Evolutionary conservation across 176 grass and related monocot genomes (phyloP).

Genomic region (Triticum monococcum): DNA sequence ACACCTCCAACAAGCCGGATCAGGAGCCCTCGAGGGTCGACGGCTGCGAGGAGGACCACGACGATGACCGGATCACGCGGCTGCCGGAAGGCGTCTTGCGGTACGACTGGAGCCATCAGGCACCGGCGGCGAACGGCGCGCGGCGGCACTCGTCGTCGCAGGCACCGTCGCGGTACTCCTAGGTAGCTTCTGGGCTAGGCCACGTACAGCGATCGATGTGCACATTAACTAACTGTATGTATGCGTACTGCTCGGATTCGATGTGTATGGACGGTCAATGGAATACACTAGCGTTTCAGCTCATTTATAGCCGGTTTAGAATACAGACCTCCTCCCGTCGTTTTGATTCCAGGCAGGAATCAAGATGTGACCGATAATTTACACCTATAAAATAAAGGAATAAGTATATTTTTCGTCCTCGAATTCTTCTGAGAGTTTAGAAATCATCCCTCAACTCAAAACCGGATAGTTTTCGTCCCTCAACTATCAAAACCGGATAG

Average conservation of each 20-base stretch:
- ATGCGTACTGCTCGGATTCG: not conserved
- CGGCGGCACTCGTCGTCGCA: slow-evolving; percentile 35
- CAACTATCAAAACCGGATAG: too few relatives aligned
- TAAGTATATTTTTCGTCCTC: too few relatives aligned
- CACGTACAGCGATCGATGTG: not conserved
- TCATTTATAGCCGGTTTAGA: too few relatives aligned
- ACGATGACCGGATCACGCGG: not conserved
- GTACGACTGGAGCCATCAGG: slow-evolving; percentile 13
- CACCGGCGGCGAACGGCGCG: not conserved
- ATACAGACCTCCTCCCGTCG: too few relatives aligned
- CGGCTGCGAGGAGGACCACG: not conserved
- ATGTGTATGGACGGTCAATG: not conserved
- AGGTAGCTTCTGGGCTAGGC: not conserved
- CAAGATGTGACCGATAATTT: too few relatives aligned
- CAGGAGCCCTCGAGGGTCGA: not conserved
- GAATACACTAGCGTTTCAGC: too few relatives aligned
- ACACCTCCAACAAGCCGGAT: not conserved
- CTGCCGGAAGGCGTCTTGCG: not conserved
- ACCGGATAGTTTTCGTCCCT: too few relatives aligned
- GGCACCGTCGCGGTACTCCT: slow-evolving; percentile 21
- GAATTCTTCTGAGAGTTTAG: too few relatives aligned
- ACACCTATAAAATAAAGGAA: too few relatives aligned
- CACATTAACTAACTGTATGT: not conserved
- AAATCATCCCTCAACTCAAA: too few relatives aligned
- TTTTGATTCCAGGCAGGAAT: too few relatives aligned